phyloP scores from a whole-genome alignment of 129 eudicot species.

The Escallonia rubra region DNA sequence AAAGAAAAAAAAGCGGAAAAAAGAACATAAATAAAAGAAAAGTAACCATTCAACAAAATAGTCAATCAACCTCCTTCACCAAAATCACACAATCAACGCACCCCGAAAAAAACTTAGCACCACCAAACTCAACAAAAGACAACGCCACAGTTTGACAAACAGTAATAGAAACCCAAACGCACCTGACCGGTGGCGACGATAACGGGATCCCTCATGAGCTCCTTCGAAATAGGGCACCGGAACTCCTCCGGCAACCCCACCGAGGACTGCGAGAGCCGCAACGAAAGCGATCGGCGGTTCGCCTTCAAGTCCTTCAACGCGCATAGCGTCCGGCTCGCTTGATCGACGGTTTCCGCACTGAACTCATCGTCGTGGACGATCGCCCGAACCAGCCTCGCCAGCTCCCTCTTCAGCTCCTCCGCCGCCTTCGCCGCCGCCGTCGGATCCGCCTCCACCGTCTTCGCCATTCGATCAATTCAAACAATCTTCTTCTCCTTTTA shows the following conservation, averaged over 20 bases:
- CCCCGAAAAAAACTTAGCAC: too few species aligned
- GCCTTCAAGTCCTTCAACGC: slow-evolving; percentile 59
- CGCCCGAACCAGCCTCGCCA: slow-evolving; percentile 50
- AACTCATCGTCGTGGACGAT: slow-evolving; percentile 46
- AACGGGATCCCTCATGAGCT: slow-evolving; percentile 93
- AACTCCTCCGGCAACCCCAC: slow-evolving; percentile 56
- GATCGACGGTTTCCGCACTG: slow-evolving; percentile 43
- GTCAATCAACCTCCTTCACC: too few species aligned
- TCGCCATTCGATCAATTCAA: slow-evolving; percentile 40
- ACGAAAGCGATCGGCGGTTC: slow-evolving; percentile 27
- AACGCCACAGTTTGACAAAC: not conserved
- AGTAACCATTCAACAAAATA: too few species aligned
- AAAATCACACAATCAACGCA: too few species aligned
- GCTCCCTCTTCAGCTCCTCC: slow-evolving; percentile 78
- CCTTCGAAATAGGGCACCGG: slow-evolving; percentile 82
- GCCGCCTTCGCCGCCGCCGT: slow-evolving; percentile 28
- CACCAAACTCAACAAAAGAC: not conserved
- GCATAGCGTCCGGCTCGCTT: slow-evolving; percentile 46
- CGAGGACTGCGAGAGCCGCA: slow-evolving; percentile 13
- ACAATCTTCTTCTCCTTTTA: too few species aligned
- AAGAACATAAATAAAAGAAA: too few species aligned
- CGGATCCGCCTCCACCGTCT: slow-evolving; percentile 59
- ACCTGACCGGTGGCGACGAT: slow-evolving; percentile 89
- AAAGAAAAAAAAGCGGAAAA: too few species aligned
- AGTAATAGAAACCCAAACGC: not conserved